Evolutionary conservation across 768 basidiomycete genomes (phyloP).

Genomic region (Tylopilus felleus): DNA sequence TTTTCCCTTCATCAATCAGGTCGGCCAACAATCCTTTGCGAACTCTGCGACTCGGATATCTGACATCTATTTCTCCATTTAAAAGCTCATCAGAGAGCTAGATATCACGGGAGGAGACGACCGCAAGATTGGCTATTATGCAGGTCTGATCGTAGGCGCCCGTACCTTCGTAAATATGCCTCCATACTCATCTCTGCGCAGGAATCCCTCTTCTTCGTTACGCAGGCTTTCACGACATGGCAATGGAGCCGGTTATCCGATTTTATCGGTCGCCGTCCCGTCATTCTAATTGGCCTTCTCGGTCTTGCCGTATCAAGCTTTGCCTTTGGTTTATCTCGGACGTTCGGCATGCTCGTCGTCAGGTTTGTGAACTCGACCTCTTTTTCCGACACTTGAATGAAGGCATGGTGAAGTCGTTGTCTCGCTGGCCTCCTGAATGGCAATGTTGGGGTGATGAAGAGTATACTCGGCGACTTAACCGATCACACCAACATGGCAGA

Average conservation of each 20-base stretch:
- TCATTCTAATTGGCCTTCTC: slow-evolving; percentile 51
- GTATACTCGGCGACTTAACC: not conserved
- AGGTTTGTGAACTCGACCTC: slow-evolving; percentile 35
- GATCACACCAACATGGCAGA: not conserved
- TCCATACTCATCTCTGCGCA: slow-evolving; percentile 18
- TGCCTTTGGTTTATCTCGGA: slow-evolving; percentile 59
- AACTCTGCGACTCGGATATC: not conserved
- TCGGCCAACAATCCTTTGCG: slow-evolving; percentile 9
- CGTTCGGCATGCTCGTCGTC: slow-evolving; percentile 51
- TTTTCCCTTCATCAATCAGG: slow-evolving; percentile 63
- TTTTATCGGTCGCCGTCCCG: slow-evolving; percentile 56
- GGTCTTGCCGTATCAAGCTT: slow-evolving; percentile 53
- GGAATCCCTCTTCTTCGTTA: slow-evolving; percentile 62
- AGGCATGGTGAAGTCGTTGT: slow-evolving; percentile 28
- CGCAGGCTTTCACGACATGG: slow-evolving; percentile 55
- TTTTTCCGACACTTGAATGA: slow-evolving; percentile 2
- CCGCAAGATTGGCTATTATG: slow-evolving; percentile 65
- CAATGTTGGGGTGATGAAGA: slow-evolving; percentile 39
- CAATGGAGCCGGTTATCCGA: slow-evolving; percentile 67
- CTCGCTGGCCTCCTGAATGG: slow-evolving; percentile 39
- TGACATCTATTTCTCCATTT: not conserved
- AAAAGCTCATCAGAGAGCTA: slow-evolving; percentile 47
- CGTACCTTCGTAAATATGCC: not conserved
- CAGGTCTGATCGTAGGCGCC: slow-evolving; percentile 14
- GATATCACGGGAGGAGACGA: slow-evolving; percentile 31